Evolutionary conservation across 2,329 filamentous ascomycete genomes (phyloP).

Genomic region (Dothideomycetes sp.): DNA sequence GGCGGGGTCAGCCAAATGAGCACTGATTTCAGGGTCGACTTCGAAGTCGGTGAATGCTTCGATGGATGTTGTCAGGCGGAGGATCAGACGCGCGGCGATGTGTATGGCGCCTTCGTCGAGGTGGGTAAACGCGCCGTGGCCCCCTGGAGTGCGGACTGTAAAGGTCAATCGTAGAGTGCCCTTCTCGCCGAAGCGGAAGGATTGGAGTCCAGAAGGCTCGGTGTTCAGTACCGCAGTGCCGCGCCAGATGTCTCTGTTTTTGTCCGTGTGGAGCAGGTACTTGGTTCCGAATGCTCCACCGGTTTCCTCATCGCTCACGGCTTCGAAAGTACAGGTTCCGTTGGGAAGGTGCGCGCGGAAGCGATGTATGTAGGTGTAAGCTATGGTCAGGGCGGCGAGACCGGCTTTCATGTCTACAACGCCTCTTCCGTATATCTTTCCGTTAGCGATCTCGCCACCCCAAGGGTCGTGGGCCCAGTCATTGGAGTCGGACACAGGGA

Average conservation of each 20-base stretch:
- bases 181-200: constrained; percentile 32
- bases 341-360: constrained; percentile 4
- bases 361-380: constrained; percentile 23
- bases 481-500: constrained; percentile 23
- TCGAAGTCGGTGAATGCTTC: constrained; percentile 18
- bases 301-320: constrained; percentile 30
- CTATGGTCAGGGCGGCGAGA: constrained; percentile 28
- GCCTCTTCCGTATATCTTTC: constrained; percentile 26
- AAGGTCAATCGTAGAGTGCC: constrained; percentile 30
- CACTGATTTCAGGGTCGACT: constrained; percentile 17
- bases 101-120: constrained; percentile 27
- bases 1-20: constrained; percentile 20
- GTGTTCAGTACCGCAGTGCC: constrained; percentile 29
- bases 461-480: constrained; percentile 28
- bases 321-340: constrained; percentile 15
- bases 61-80: constrained; percentile 11
- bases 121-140: constrained; percentile 31
- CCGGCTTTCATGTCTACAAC: constrained; percentile 35
- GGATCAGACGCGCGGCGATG: constrained; percentile 22
- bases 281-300: constrained; percentile 27
- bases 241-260: constrained; percentile 19
- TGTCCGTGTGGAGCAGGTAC: constrained; percentile 24
- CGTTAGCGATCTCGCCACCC: constrained; percentile 24
- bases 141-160: constrained; percentile 21
- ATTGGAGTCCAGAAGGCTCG: constrained; percentile 27